Evolutionary conservation across 1,139 yeast species (phyloP).

Genomic region (Yamadazyma atmosphaerica): DNA sequence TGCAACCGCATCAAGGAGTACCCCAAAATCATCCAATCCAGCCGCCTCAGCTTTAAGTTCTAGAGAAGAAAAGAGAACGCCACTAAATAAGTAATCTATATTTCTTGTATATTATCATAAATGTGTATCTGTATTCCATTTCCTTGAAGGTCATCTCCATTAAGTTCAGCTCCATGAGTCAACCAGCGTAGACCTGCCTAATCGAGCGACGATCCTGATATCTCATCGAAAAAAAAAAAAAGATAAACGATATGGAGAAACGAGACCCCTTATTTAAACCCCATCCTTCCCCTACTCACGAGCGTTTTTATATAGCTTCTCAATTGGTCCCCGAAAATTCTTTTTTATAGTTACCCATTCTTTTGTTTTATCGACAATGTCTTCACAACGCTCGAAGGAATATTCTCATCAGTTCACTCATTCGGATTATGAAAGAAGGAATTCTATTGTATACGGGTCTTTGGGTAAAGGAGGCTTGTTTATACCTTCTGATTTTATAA

Average conservation of each 20-base stretch:
- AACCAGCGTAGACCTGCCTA: slow-evolving; percentile 1
- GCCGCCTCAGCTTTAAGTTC: not conserved
- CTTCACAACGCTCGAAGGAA: slow-evolving; percentile 3
- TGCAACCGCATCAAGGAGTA: not conserved
- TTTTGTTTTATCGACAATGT: no score
- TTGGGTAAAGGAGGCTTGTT: slow-evolving; percentile 54
- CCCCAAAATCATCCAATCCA: not conserved
- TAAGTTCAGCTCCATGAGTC: no score
- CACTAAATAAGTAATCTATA: not conserved
- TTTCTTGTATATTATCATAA: not conserved
- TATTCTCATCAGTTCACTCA: slow-evolving; percentile 44
- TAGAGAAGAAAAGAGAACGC: no score
- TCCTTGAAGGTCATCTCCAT: no score
- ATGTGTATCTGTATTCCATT: not conserved
- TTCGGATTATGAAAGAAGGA: slow-evolving; percentile 50
- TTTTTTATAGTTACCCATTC: no score
- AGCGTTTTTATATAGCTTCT: no score
- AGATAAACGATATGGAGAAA: not conserved
- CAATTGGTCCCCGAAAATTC: no score
- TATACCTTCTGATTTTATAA: slow-evolving; percentile 50
- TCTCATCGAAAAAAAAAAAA: not conserved
- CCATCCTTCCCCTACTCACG: not conserved
- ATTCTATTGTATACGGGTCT: slow-evolving; percentile 54
- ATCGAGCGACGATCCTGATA: not conserved
- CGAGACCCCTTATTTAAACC: not conserved